Percentiles rank a stretch among this genome's conserved stretches.
Conservation (phyloP, 1,284 basidiomycete genomes). For the Ceraceosorus bombacis region DNA sequence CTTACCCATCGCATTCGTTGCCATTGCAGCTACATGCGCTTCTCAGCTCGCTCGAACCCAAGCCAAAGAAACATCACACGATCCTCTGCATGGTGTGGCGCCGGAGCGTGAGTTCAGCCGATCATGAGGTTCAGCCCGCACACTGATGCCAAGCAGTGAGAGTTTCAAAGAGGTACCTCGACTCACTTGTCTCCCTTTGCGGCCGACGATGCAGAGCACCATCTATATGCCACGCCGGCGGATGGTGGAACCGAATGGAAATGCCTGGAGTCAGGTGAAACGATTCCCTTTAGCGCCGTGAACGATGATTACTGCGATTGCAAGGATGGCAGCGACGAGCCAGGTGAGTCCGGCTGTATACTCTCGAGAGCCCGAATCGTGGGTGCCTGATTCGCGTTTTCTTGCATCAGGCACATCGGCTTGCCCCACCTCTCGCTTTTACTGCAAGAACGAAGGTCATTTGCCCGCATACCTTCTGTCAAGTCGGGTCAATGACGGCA, state of each 20-base stretch:
- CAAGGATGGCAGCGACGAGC: conserved; percentile 84
- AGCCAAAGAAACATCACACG: no score
- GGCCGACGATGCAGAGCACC: conserved; percentile 2
- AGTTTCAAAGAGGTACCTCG: no score
- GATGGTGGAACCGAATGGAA: conserved; percentile 21
- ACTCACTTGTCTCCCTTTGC: no score
- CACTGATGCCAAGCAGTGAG: no score
- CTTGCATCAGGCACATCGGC: conserved; percentile 67
- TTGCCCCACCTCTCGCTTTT: conserved; percentile 67
- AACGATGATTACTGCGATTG: conserved; percentile 97
- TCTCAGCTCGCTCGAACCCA: no score
- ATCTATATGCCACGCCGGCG: conserved; percentile 8
- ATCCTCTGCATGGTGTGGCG: no score
- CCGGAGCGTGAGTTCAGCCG: no score
- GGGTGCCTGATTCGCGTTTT: conserved; percentile 1
- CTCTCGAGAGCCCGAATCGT: background rate
- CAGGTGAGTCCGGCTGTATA: conserved; percentile 53
- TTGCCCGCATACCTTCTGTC: conserved; percentile 69
- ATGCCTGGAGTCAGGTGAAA: conserved; percentile 31
- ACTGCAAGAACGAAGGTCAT: conserved; percentile 82
- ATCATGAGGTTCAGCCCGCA: no score
- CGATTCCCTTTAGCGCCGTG: conserved; percentile 62
- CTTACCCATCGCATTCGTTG: no score
- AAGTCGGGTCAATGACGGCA: conserved; percentile 83
- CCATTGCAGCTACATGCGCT: no score